Base-by-base conservation (phyloP, 2,329 filamentous ascomycete genomes). In the Sporothrix luriei region DNA sequence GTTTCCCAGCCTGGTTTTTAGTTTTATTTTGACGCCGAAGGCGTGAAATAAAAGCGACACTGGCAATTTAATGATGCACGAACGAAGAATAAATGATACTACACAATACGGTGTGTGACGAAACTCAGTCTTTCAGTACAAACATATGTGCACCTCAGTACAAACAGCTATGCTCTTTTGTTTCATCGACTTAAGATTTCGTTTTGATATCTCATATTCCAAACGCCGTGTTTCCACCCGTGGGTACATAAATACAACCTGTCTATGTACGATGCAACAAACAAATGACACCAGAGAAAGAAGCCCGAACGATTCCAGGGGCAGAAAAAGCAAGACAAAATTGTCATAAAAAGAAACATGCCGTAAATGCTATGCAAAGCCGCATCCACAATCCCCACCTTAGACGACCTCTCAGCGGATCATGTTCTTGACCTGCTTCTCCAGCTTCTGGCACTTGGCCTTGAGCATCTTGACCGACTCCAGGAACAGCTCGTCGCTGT, bases 401-500 rank as follows among this genome's bases (percentile, higher is more conserved):
- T 48, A 16, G 51, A 40, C 24, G 24, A 38, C 16, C 51, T 16
- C 49, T 69, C 38, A 86, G 77, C 82, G 81, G 73, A 83, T 84
- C 86, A 90, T 90, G 77, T 87, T 85, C 73, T 86, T 82, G 76
- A 94, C 83, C 76, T 91, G 90, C 76, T 88, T 84, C 83, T 91
- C 89, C 73, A 94, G 84, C 75, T 85, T 85, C 77, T 88, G 82
- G 74, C 92, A 95, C 84, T 98, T 98, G 75, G 87, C 84, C 83
- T 94, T 97, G 72, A 99, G 82, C 74, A 93, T 84, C 81, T 90
- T 91, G 66, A 99, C 86, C 38, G 92, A 89, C 81, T 98, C 93
- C 69, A 99, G 80, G 83, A 99, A 98, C 73, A 99, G 84, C 80
- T 93, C 90, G 76, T 98, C 94, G 77, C 93, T 97, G 71, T 95